phyloP scores from a whole-genome alignment of 768 basidiomycete species.

The Ramaria sp. region DNA sequence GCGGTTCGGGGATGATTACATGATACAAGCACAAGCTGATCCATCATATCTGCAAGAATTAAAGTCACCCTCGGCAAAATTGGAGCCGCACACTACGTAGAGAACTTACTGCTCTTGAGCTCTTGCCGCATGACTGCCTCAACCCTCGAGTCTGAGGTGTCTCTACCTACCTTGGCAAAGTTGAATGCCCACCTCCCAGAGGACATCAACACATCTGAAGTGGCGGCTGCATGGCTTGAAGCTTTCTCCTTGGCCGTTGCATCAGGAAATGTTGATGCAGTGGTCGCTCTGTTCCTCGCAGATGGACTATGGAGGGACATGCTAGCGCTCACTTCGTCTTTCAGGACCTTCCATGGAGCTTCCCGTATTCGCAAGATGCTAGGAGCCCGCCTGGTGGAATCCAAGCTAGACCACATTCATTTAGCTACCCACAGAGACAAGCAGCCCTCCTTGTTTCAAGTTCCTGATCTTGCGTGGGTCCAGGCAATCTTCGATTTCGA shows the following conservation, averaged over 20 bases:
- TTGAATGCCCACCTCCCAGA: slow-evolving; percentile 15
- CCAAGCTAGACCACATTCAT: slow-evolving; percentile 9
- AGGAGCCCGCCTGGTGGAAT: slow-evolving; percentile 28
- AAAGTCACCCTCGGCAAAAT: too few relatives aligned
- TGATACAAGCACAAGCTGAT: too few relatives aligned
- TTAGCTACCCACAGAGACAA: slow-evolving; percentile 8
- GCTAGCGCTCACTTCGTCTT: slow-evolving; percentile 53
- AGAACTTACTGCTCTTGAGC: too few relatives aligned
- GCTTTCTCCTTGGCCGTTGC: slow-evolving; percentile 6
- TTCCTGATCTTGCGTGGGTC: slow-evolving; percentile 43
- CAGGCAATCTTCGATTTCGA: slow-evolving; percentile 43
- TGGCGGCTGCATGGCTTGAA: slow-evolving; percentile 31
- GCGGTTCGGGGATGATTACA: too few relatives aligned
- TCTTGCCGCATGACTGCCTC: neutral
- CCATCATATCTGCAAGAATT: too few relatives aligned
- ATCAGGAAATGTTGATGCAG: slow-evolving; percentile 9
- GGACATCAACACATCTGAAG: slow-evolving; percentile 24
- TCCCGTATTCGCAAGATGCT: slow-evolving; percentile 32
- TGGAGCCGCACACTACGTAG: too few relatives aligned
- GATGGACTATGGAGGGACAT: slow-evolving; percentile 47
- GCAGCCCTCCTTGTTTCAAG: slow-evolving; percentile 12
- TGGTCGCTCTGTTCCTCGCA: slow-evolving; percentile 25
- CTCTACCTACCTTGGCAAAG: slow-evolving; percentile 19
- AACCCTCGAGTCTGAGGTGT: neutral
- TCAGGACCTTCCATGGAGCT: slow-evolving; percentile 42